Conservation (phyloP, 2,329 filamentous ascomycete species). For the Drechmeria coniospora region DNA sequence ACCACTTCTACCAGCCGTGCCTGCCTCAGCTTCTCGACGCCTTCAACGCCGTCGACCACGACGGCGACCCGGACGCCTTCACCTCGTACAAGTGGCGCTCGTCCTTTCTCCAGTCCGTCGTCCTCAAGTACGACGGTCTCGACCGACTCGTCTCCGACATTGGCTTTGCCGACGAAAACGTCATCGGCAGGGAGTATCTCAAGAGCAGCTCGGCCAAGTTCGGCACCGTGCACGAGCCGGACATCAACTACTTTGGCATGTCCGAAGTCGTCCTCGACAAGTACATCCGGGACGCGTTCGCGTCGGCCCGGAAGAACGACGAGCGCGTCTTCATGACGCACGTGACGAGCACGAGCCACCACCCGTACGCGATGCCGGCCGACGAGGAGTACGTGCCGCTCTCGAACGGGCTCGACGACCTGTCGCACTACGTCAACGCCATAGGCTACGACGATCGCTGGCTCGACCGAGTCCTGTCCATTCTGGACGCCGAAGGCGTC, state of each 20-base stretch:
- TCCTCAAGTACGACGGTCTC: slow-evolving; percentile 16
- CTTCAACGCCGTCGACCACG: slow-evolving; percentile 10
- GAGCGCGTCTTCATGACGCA: slow-evolving; percentile 19
- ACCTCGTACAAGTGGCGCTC: slow-evolving; percentile 14
- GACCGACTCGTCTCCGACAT: slow-evolving; percentile 12
- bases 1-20: slow-evolving; percentile 29
- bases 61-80: slow-evolving; percentile 7
- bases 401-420: slow-evolving; percentile 12
- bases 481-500: slow-evolving; percentile 16
- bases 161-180: slow-evolving; percentile 12
- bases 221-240: slow-evolving; percentile 11
- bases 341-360: slow-evolving; percentile 19
- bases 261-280: slow-evolving; percentile 15
- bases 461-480: slow-evolving; percentile 14
- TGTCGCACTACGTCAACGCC: slow-evolving; percentile 18
- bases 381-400: slow-evolving; percentile 13
- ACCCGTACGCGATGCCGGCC: slow-evolving; percentile 15
- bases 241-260: slow-evolving; percentile 20
- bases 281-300: slow-evolving; percentile 18
- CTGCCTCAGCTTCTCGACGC: slow-evolving; percentile 22
- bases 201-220: slow-evolving; percentile 12
- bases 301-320: slow-evolving; percentile 12
- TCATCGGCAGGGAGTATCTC: slow-evolving; percentile 15
- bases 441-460: slow-evolving; percentile 17
- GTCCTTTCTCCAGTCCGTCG: slow-evolving; percentile 16